These are phyloP conservation scores for Sporisorium graminicola DNA, from an alignment of 1,284 basidiomycete species.

Conservation along the genomic window DNA sequence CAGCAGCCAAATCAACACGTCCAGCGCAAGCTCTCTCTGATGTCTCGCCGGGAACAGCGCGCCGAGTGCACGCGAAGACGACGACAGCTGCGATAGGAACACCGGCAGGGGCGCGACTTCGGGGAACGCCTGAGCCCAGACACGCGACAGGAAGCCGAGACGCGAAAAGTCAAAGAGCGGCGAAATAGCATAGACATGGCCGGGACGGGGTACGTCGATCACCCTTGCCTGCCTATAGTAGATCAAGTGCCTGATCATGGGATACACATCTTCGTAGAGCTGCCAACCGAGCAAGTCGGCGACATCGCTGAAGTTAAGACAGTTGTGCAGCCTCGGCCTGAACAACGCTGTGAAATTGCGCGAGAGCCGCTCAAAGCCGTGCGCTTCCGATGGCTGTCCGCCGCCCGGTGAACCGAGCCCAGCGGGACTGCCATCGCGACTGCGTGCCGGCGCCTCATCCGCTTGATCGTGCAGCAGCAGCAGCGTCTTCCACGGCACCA, in stretches of 20 bases:
- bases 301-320: slow-evolving; percentile 82
- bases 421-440: slow-evolving; percentile 19
- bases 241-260: slow-evolving; percentile 88
- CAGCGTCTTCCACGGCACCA: slow-evolving; percentile 93
- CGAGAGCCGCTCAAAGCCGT: slow-evolving; percentile 55
- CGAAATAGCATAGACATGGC: slow-evolving; percentile 80
- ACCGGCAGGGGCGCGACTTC: slow-evolving; percentile 77
- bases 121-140: slow-evolving; percentile 80
- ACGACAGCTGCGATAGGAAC: slow-evolving; percentile 56
- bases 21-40: slow-evolving; percentile 75
- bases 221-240: slow-evolving; percentile 89
- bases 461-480: slow-evolving; percentile 75
- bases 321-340: slow-evolving; percentile 31
- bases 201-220: slow-evolving; percentile 85
- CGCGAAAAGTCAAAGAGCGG: slow-evolving; percentile 71
- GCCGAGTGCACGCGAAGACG: slow-evolving; percentile 38
- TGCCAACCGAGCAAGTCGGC: slow-evolving; percentile 87
- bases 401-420: slow-evolving; percentile 7
- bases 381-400: slow-evolving; percentile 18
- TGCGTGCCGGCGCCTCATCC: slow-evolving; percentile 23
- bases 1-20: slow-evolving; percentile 92
- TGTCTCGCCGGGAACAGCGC: slow-evolving; percentile 46
- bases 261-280: slow-evolving; percentile 85
- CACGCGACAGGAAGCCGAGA: slow-evolving; percentile 75
- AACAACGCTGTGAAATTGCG: slow-evolving; percentile 46